These are phyloP conservation scores for Brasilioporus rufonigricans DNA, from an alignment of 768 basidiomycete species.

Conservation along the genomic window DNA sequence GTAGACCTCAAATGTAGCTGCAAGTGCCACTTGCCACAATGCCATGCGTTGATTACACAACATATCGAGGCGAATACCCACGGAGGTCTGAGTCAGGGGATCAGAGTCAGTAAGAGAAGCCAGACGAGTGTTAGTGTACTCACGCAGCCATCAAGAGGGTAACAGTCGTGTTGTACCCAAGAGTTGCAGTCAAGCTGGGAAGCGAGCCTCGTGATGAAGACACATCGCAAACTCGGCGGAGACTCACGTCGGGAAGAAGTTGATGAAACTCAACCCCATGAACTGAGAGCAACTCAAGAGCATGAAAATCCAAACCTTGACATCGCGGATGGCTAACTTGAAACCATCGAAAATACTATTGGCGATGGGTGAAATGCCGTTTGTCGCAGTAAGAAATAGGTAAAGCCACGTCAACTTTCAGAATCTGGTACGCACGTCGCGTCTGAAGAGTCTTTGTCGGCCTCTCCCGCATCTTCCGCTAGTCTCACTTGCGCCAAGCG, in stretches of 20 bases:
- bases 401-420: no score
- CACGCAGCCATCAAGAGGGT: constrained; percentile 60
- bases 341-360: constrained; percentile 45
- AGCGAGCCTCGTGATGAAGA: constrained; percentile 17
- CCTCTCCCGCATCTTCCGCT: no score
- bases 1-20: neutral
- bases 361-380: neutral
- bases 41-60: constrained; percentile 52
- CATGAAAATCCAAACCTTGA: constrained; percentile 53
- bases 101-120: neutral
- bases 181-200: constrained; percentile 5
- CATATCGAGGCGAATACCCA: constrained; percentile 55
- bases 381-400: no score
- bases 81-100: constrained; percentile 44
- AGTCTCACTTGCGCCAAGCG: no score
- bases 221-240: neutral
- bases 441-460: no score
- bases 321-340: constrained; percentile 35
- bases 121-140: constrained; percentile 12
- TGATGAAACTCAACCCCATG: constrained; percentile 52
- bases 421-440: no score
- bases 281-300: constrained; percentile 34
- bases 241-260: constrained; percentile 55
- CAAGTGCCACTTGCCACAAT: constrained; percentile 38
- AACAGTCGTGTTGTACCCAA: constrained; percentile 58